These are phyloP conservation scores for Blastobotrys malaysiensis DNA, from an alignment of 1,139 yeast species.

Conservation along the genomic window DNA sequence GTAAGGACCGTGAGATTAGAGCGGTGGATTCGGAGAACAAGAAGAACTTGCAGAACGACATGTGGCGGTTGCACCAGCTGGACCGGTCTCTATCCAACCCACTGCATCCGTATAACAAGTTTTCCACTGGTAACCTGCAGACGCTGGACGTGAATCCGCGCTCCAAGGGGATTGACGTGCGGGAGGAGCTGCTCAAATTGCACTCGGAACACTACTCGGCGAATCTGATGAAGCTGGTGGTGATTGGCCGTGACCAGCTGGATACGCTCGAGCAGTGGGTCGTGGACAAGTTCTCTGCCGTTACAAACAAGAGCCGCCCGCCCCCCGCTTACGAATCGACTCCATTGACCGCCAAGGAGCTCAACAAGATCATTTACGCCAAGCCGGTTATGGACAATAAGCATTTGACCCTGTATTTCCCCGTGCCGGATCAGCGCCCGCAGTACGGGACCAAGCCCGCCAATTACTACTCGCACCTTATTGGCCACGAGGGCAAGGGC, in stretches of 20 bases:
- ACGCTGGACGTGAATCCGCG: slow-evolving; percentile 63
- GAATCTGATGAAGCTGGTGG: slow-evolving; percentile 79
- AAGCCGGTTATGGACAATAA: slow-evolving; percentile 80
- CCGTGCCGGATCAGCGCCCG: slow-evolving; percentile 64
- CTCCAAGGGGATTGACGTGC: slow-evolving; percentile 52
- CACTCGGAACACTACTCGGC: slow-evolving; percentile 57
- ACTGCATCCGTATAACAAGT: slow-evolving; percentile 63
- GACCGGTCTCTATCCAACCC: slow-evolving; percentile 70
- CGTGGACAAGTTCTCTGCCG: slow-evolving; percentile 55
- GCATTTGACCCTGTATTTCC: slow-evolving; percentile 60
- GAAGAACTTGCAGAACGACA: slow-evolving; percentile 84
- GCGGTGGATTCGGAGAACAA: slow-evolving; percentile 97
- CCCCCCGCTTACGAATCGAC: slow-evolving; percentile 46
- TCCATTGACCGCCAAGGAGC: slow-evolving; percentile 42
- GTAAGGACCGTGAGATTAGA: slow-evolving; percentile 86
- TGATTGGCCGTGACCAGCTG: slow-evolving; percentile 75
- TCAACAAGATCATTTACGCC: slow-evolving; percentile 54
- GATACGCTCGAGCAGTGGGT: slow-evolving; percentile 71
- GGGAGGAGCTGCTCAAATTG: slow-evolving; percentile 61
- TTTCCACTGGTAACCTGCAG: slow-evolving; percentile 64
- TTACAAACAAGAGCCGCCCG: slow-evolving; percentile 51
- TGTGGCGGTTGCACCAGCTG: slow-evolving; percentile 83
- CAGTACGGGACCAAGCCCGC: slow-evolving; percentile 67
- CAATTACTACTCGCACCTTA: slow-evolving; percentile 66
- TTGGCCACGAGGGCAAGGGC: slow-evolving; percentile 92